A percentile compares a stretch with the other conserved stretches of the same genome.
Conservation (phyloP, 257 asterid genomes). For the Verbascum thapsus region DNA sequence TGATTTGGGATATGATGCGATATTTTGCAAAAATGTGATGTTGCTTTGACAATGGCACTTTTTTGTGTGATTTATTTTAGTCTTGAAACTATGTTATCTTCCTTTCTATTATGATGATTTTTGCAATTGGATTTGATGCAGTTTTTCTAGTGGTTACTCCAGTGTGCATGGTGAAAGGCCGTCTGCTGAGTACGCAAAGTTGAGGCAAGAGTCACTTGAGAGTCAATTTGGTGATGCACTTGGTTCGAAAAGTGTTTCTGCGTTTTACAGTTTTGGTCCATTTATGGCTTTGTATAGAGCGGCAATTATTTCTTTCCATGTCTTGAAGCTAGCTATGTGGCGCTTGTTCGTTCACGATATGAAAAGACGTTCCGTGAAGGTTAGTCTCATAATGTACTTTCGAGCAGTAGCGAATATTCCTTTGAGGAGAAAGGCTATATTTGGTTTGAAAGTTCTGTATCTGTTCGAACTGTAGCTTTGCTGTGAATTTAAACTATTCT, state of each 20-base stretch:
- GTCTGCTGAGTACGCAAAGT: conserved; percentile 91
- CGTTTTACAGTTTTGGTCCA: conserved; percentile 75
- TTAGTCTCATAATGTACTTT: conserved; percentile 32
- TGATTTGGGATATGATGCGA: too few species aligned
- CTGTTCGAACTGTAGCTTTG: neutral
- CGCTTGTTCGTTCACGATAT: conserved; percentile 73
- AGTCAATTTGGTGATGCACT: conserved; percentile 74
- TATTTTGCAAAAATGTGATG: too few species aligned
- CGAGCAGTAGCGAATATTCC: neutral
- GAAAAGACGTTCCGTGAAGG: conserved; percentile 82
- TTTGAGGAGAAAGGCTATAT: neutral
- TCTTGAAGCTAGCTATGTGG: conserved; percentile 79
- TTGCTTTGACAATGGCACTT: too few species aligned
- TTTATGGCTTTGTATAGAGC: conserved; percentile 92
- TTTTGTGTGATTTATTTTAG: conserved; percentile 9
- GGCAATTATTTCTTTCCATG: conserved; percentile 77
- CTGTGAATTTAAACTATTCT: neutral
- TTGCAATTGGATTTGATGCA: conserved; percentile 42
- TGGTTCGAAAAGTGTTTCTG: conserved; percentile 64
- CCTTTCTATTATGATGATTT: conserved; percentile 9
- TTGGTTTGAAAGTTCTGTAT: neutral
- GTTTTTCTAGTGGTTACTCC: conserved; percentile 75
- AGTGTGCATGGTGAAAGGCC: conserved; percentile 96
- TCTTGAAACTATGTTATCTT: neutral
- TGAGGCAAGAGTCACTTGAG: conserved; percentile 88